Base-by-base conservation (phyloP, 345 rosid species). In the Odontarrhena argentea region DNA sequence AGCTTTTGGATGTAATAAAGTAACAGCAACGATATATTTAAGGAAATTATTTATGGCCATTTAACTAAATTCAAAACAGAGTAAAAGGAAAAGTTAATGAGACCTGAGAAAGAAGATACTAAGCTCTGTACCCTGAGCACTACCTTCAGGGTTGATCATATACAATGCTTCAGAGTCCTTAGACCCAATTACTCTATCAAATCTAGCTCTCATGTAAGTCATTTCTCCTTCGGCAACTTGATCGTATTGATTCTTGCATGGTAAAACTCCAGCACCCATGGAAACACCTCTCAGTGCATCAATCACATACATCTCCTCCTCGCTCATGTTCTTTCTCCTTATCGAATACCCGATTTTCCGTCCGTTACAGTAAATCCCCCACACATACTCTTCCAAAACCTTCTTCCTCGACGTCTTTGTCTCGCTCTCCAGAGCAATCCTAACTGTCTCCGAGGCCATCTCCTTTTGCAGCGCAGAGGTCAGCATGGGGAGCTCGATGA, bases 201-300 rank as follows among this genome's bases (percentile, higher is more conserved):
- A 93, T 59, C 97, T 76, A 8, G 91, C 97, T 71, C 98, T 87
- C 79, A 93, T 88, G 63, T 88, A 93, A 2, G 98, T 90, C 80
- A 93, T 70, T 82, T 60, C 98, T 42, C 84, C 84, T 11, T 80
- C 98, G 6, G 70, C 67, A 42, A 84, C 94, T 48, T 83, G 87
- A 76, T 85, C 82, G 48, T 77, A 84, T 25, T 73, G 59, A 34
- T 79, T 76, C 3, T 90, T 89, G 58, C 81, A 54, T 0, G 98
- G 98, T 53, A 93, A 85, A 3, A 93, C 97, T 0, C 98, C 98
- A 6, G 97, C 98, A 0, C 98, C 98, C 98, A 93, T 93, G 7
- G 97, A 90, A 49, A 93, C 96, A 2, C 98, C 97, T 50, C 92
- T 71, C 34, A 93, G 46, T 10, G 83, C 85, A 69, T 90, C 90